These are phyloP conservation scores for Candida peoriensis DNA, from an alignment of 805 yeast species.

Conservation along the genomic window DNA sequence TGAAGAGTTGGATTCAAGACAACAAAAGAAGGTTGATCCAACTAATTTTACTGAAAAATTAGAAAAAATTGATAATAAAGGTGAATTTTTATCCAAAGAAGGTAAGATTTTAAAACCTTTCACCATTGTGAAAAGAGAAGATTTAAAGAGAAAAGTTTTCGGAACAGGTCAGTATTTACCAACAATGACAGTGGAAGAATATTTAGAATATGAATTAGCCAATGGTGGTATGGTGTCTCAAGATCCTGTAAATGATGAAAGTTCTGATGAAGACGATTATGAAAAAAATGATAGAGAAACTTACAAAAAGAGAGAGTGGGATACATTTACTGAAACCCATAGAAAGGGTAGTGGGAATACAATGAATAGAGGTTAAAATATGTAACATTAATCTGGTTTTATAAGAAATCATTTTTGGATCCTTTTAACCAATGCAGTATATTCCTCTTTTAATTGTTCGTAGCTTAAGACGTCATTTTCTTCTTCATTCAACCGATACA, in stretches of 20 bases:
- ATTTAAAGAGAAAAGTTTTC: conserved; percentile 58
- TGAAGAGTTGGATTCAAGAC: too few species aligned
- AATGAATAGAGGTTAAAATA: conserved; percentile 54
- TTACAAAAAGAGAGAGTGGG: conserved; percentile 82
- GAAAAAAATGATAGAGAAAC: conserved; percentile 61
- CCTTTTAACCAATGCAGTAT: conserved; percentile 1
- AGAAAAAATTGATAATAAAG: conserved; percentile 37
- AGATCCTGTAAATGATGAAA: conserved; percentile 28
- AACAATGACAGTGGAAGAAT: conserved; percentile 91
- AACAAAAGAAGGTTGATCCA: conserved; percentile 24
- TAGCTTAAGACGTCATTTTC: conserved; percentile 18
- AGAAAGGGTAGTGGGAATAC: conserved; percentile 91
- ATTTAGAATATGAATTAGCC: conserved; percentile 76
- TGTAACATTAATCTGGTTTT: not conserved
- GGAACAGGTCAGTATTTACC: conserved; percentile 94
- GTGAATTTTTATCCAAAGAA: conserved; percentile 54
- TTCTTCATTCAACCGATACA: conserved; percentile 20
- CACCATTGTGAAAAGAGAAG: conserved; percentile 60
- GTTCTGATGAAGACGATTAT: conserved; percentile 51
- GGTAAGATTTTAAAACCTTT: conserved; percentile 87
- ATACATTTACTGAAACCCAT: conserved; percentile 82
- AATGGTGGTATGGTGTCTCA: conserved; percentile 70
- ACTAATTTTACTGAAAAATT: conserved; percentile 60
- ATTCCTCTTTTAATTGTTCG: conserved; percentile 5
- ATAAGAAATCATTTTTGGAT: not conserved